A percentile compares a stretch with the other conserved stretches of the same genome.
These are phyloP conservation scores for Chaetomium strumarium DNA, from an alignment of 2,329 filamentous ascomycete genomes.

Conservation along the genomic window DNA sequence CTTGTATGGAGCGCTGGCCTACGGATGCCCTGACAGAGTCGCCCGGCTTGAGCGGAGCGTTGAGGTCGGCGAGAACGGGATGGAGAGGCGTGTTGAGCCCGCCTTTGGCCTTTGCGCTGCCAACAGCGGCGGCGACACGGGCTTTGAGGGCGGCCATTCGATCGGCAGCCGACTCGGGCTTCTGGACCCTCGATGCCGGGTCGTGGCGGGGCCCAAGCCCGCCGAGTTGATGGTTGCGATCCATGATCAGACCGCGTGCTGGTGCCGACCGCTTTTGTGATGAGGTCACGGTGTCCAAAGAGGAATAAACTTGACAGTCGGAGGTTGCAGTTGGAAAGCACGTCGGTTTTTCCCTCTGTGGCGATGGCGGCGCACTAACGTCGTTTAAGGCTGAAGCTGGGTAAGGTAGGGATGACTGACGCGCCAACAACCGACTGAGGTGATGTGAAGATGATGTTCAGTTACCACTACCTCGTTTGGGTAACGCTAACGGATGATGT, in stretches of 20 bases:
- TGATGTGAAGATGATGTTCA: too few species aligned
- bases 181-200: constrained; percentile 47
- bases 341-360: too few species aligned
- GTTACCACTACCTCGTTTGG: too few species aligned
- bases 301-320: too few species aligned
- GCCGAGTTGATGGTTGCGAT: constrained; percentile 44
- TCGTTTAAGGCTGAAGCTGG: too few species aligned
- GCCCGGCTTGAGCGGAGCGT: constrained; percentile 25
- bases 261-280: background rate
- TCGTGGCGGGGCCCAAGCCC: constrained; percentile 54
- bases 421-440: too few species aligned
- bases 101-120: constrained; percentile 52
- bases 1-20: constrained; percentile 16
- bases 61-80: constrained; percentile 61
- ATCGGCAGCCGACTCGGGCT: constrained; percentile 54
- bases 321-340: too few species aligned
- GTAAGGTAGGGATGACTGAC: too few species aligned
- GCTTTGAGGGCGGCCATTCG: constrained; percentile 72
- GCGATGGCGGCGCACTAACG: too few species aligned
- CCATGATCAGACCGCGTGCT: constrained; percentile 36
- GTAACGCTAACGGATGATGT: too few species aligned
- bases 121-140: constrained; percentile 70
- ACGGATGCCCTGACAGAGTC: constrained; percentile 10
- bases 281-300: background rate
- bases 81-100: constrained; percentile 72